Conservation (phyloP, 495 filamentous ascomycete genomes). For the Penicillium odoratum region DNA sequence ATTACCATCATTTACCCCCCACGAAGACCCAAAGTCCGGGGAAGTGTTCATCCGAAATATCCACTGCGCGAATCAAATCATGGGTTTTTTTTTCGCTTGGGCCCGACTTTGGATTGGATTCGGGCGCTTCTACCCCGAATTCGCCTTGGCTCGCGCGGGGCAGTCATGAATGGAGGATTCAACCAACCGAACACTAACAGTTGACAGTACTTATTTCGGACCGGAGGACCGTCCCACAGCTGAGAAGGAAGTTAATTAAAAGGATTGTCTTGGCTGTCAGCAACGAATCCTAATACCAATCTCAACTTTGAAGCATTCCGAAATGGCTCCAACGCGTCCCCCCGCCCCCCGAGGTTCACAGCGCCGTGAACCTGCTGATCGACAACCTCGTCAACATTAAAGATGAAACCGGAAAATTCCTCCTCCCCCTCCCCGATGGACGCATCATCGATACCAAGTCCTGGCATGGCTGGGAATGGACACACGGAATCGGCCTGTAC, state of each 20-base stretch:
- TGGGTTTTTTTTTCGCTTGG: slow-evolving; percentile 1
- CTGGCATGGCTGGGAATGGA: slow-evolving; percentile 81
- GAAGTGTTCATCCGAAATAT: slow-evolving; percentile 20
- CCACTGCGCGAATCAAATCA: not conserved
- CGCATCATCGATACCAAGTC: slow-evolving; percentile 77
- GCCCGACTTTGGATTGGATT: not conserved
- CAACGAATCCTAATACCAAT: not conserved
- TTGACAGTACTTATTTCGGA: slow-evolving; percentile 8
- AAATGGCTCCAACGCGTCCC: slow-evolving; percentile 22
- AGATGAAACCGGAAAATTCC: slow-evolving; percentile 67
- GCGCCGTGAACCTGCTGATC: slow-evolving; percentile 60
- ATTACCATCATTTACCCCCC: slow-evolving; percentile 6
- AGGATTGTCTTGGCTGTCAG: slow-evolving; percentile 8
- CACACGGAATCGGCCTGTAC: slow-evolving; percentile 74
- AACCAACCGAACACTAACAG: not conserved
- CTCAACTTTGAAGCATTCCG: not conserved
- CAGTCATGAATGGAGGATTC: not conserved
- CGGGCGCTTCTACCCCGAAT: slow-evolving; percentile 19
- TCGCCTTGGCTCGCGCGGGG: slow-evolving; percentile 18
- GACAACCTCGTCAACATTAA: slow-evolving; percentile 68
- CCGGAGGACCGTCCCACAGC: slow-evolving; percentile 3
- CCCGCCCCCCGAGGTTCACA: slow-evolving; percentile 47
- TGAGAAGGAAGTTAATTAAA: not conserved
- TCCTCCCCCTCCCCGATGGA: slow-evolving; percentile 64
- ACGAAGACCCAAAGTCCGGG: slow-evolving; percentile 18